A percentile compares a stretch with the other conserved stretches of the same genome.
phyloP scores from a whole-genome alignment of 106 monocot species.

The Dendrobium officinale region DNA sequence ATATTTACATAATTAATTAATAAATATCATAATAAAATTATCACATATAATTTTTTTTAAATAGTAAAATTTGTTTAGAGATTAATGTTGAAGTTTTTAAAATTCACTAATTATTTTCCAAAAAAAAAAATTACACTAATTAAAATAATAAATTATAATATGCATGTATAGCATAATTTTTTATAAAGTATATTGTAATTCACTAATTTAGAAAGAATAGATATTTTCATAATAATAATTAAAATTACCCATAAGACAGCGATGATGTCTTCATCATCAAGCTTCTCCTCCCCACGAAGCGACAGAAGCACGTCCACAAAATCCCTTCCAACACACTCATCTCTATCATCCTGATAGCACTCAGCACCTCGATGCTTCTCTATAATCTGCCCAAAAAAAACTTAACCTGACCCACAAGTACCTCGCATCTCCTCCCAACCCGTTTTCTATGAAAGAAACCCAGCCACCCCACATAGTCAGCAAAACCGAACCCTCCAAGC shows the following conservation, averaged over 20 bases:
- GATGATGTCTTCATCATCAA: conserved; percentile 70
- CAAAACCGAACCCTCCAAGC: conserved; percentile 88
- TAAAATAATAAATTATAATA: no score
- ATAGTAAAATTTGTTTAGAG: no score
- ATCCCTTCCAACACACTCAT: conserved; percentile 13
- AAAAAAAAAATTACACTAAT: no score
- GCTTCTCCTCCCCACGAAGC: conserved; percentile 51
- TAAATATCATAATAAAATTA: no score
- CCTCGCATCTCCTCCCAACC: conserved; percentile 43
- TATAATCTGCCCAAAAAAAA: conserved; percentile 48
- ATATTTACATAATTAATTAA: no score
- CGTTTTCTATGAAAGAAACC: conserved; percentile 44
- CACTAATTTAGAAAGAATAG: background rate
- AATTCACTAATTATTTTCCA: no score
- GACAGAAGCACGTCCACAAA: conserved; percentile 79
- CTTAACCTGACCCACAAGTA: conserved; percentile 64
- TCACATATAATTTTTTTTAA: no score
- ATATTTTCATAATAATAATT: background rate
- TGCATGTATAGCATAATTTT: no score
- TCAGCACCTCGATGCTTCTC: conserved; percentile 34
- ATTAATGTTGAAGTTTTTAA: no score
- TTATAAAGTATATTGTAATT: no score
- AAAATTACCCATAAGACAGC: conserved; percentile 55
- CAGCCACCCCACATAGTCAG: conserved; percentile 83
- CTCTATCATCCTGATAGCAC: conserved; percentile 17